Percentiles rank a stretch among this genome's conserved stretches.
Evolutionary conservation across 106 monocot species (phyloP).

Genomic region (Agapanthus africanus): DNA sequence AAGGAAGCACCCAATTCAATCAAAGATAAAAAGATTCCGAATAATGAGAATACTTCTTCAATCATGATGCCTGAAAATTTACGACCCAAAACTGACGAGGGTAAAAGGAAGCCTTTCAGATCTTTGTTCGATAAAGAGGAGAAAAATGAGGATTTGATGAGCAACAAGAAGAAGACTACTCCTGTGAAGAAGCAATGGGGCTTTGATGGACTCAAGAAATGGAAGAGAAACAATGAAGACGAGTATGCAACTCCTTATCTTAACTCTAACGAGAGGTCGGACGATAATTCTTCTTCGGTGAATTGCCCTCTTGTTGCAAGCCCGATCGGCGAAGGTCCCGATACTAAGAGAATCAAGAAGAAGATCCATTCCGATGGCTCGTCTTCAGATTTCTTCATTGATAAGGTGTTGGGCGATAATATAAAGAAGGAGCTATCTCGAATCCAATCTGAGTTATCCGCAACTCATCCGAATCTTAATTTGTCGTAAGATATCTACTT

Average conservation of each 20-base stretch:
- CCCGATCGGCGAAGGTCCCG: slow-evolving; percentile 41
- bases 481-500: slow-evolving; percentile 10
- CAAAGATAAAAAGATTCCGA: slow-evolving; percentile 3
- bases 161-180: background rate
- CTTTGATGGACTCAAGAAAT: slow-evolving; percentile 67
- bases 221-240: slow-evolving; percentile 47
- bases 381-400: slow-evolving; percentile 50
- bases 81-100: slow-evolving; percentile 26
- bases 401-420: slow-evolving; percentile 67
- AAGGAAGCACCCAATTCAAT: slow-evolving; percentile 11
- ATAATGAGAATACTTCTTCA: slow-evolving; percentile 3
- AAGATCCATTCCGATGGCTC: slow-evolving; percentile 39
- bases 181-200: slow-evolving; percentile 46
- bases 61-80: slow-evolving; percentile 24
- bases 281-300: slow-evolving; percentile 2
- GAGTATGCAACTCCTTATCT: slow-evolving; percentile 27
- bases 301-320: slow-evolving; percentile 21
- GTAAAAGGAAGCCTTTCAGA: slow-evolving; percentile 43
- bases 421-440: slow-evolving; percentile 72
- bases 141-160: background rate
- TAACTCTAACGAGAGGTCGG: slow-evolving; percentile 18
- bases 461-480: slow-evolving; percentile 11
- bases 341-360: slow-evolving; percentile 59
- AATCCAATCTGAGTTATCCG: slow-evolving; percentile 14
- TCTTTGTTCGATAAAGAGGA: slow-evolving; percentile 24